Conservation (phyloP, 768 basidiomycete species). For the Lactarius hatsudake region DNA sequence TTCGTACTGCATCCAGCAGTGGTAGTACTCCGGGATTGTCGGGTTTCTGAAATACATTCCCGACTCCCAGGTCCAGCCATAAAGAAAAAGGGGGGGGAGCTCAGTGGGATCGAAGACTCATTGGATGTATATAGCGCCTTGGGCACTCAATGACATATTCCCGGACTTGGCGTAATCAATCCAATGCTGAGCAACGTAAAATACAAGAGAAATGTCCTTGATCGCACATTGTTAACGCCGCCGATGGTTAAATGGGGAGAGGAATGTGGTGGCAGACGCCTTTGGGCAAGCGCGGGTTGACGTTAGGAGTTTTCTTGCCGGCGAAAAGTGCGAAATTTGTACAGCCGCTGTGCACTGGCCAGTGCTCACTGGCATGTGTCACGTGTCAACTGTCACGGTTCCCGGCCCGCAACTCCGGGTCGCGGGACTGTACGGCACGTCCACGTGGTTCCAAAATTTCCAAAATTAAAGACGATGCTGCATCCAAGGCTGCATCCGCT, state of each 20-base stretch:
- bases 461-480: no score
- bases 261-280: no score
- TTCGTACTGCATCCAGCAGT: background rate
- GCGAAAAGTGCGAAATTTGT: no score
- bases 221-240: background rate
- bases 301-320: no score
- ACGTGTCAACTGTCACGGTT: no score
- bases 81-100: background rate
- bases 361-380: no score
- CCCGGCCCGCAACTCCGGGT: no score
- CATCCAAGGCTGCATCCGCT: no score
- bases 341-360: no score
- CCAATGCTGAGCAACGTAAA: constrained; percentile 1
- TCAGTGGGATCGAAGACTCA: background rate
- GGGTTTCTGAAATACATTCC: background rate
- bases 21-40: background rate
- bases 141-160: background rate
- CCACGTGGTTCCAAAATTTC: no score
- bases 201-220: background rate
- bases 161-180: background rate
- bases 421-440: no score
- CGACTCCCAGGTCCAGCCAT: background rate
- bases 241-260: background rate
- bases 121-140: background rate
- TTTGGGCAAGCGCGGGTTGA: no score